Conservation (phyloP, 306 rosid species). For the Erythrophleum fordii region DNA sequence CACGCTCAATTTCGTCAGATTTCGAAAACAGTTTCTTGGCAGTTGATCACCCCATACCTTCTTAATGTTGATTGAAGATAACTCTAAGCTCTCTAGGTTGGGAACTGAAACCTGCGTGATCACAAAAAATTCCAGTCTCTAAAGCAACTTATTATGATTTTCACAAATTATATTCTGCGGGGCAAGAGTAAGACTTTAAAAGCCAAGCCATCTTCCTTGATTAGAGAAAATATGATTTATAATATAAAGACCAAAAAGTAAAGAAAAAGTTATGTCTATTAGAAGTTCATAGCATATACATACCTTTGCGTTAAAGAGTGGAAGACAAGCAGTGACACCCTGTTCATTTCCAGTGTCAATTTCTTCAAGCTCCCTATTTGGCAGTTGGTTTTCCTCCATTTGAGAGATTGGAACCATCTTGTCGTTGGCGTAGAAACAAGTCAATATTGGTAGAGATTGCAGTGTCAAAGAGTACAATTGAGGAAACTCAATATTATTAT, state of each 20-base stretch:
- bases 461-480: not conserved
- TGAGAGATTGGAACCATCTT: not conserved
- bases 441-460: not conserved
- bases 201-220: not conserved
- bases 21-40: conserved; percentile 5
- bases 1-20: conserved; percentile 23
- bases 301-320: not conserved
- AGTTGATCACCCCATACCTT: conserved; percentile 28
- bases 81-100: not conserved
- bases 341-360: no score
- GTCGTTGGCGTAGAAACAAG: not conserved
- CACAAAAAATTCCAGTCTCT: not conserved
- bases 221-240: not conserved
- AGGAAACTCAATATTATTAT: not conserved
- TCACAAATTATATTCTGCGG: not conserved
- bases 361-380: no score
- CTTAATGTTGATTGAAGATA: not conserved
- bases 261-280: not conserved
- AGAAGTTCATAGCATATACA: not conserved
- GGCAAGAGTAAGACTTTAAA: not conserved
- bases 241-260: no score
- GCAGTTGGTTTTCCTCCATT: no score
- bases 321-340: not conserved
- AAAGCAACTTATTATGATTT: not conserved
- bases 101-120: conserved; percentile 10